Base-by-base conservation (phyloP, 139 green algal genomes). In the Coelastrella sp. region DNA sequence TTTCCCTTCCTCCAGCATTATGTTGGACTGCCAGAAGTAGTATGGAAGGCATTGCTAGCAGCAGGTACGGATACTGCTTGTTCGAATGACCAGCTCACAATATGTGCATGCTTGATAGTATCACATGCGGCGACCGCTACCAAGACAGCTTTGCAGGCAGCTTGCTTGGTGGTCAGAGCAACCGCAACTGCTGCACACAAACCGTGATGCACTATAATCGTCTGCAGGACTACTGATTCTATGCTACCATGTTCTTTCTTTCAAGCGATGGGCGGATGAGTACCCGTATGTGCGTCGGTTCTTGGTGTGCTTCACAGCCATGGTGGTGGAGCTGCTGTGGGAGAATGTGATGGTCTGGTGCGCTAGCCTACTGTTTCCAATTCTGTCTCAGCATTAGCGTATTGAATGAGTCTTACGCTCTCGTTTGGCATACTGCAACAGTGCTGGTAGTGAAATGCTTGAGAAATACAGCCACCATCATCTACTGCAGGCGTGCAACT, bases 281-380 rank as follows among this genome's bases (percentile, higher is more conserved):
- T 73, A 91, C 65, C 60, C 63, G 9, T 88, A 96, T 22, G 92
- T 95, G 20, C 75, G 58, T 22, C 90, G 92, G 73, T 97, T 97
- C 90, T 20, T 94, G 6, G 19, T 17, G 4, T 95, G 94, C 73
- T 95, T 96, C 57, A 1, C 78, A 6, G 74, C 89, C 24, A 93
- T 96, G 81, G 59, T 97, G 6, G 84, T 85, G 10, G 93, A 96
- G 74, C 91, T 97, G 56, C 58, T 92, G 1, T 58, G 95, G 56
- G 95, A 97, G 88, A 97, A 97, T 81, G 90, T 93, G 87, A 93
- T 92, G 86, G 94, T 95, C 73, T 96, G 94, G 93, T 94, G 82
- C 82, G 92, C 6, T 20, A 5, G 14, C 12, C 9, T 17, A 20
- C 75, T 58, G 8, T 10, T 17, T 0, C 72, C 25, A 56, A 74